Evolutionary conservation across 2,329 filamentous ascomycete species (phyloP).

Genomic region (Phoma sp.): DNA sequence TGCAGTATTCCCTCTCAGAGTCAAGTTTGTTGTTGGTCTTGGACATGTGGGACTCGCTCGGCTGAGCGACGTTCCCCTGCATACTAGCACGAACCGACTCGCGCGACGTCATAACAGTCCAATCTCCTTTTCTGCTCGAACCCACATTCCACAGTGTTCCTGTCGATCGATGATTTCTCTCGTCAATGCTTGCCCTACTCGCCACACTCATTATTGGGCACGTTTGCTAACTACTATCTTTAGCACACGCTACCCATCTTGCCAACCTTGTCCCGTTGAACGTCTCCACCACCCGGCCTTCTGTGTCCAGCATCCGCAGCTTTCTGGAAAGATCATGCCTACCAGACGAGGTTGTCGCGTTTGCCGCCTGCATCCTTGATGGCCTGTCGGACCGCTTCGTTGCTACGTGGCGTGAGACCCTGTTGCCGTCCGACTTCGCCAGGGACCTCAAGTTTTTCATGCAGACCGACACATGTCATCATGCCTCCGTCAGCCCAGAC

Average conservation of each 20-base stretch:
- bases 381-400: conserved; percentile 43
- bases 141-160: conserved; percentile 21
- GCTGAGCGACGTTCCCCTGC: conserved; percentile 27
- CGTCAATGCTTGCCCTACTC: conserved; percentile 18
- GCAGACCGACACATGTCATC: conserved; percentile 23
- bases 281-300: conserved; percentile 37
- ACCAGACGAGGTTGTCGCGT: conserved; percentile 45
- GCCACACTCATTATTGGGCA: conserved; percentile 19
- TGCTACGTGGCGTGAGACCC: conserved; percentile 36
- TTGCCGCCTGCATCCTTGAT: conserved; percentile 49
- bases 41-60: conserved; percentile 16
- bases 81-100: conserved; percentile 14
- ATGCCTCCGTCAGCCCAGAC: conserved; percentile 34
- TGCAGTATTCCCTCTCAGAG: conserved; percentile 21
- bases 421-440: conserved; percentile 24
- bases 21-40: conserved; percentile 26
- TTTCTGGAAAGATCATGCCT: conserved; percentile 43
- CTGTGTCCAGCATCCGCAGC: conserved; percentile 31
- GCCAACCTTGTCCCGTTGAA: conserved; percentile 46
- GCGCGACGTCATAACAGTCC: conserved; percentile 18
- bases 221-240: conserved; percentile 29
- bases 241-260: conserved; percentile 46
- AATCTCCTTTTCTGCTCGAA: conserved; percentile 16
- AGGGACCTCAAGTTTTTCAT: conserved; percentile 23
- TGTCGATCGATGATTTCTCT: conserved; percentile 27